Evolutionary conservation across 202 grass and related monocot genomes (phyloP).

Genomic region (Panicum hallii): DNA sequence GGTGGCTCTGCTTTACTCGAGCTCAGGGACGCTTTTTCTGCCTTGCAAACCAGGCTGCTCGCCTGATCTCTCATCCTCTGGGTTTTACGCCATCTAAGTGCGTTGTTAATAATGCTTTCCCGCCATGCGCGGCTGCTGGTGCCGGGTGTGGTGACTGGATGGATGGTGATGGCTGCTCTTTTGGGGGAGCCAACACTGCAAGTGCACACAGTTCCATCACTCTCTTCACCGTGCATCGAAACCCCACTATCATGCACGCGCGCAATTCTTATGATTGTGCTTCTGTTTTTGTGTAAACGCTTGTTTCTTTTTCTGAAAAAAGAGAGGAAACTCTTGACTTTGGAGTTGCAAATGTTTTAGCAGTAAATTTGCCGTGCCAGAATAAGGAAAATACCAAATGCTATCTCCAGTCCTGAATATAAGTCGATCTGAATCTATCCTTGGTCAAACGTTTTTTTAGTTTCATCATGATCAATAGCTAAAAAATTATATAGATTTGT

Average conservation of each 20-base stretch:
- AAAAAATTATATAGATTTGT: neutral
- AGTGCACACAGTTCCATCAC: neutral
- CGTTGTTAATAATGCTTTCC: conserved; percentile 50
- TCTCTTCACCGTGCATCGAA: conserved; percentile 5
- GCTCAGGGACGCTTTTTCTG: conserved; percentile 8
- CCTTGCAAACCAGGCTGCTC: neutral
- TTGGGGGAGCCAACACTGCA: conserved; percentile 36
- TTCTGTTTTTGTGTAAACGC: neutral
- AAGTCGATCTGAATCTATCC: neutral
- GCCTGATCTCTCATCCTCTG: conserved; percentile 15
- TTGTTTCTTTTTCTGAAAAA: neutral
- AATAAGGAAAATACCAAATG: neutral
- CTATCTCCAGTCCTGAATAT: neutral
- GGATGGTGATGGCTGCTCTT: conserved; percentile 6
- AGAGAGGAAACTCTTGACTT: neutral
- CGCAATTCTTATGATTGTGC: conserved; percentile 25
- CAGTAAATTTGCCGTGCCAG: neutral
- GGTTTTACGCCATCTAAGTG: conserved; percentile 53
- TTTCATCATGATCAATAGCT: neutral
- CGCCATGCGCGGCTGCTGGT: conserved; percentile 39
- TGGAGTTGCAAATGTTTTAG: neutral
- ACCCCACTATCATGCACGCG: conserved; percentile 21
- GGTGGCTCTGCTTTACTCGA: conserved; percentile 48
- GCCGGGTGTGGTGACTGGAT: neutral
- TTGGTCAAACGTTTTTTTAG: neutral